Percentiles rank a stretch among this genome's conserved stretches.
phyloP scores from a whole-genome alignment of 2,329 filamentous ascomycete species.

The Elsinoe perseae region DNA sequence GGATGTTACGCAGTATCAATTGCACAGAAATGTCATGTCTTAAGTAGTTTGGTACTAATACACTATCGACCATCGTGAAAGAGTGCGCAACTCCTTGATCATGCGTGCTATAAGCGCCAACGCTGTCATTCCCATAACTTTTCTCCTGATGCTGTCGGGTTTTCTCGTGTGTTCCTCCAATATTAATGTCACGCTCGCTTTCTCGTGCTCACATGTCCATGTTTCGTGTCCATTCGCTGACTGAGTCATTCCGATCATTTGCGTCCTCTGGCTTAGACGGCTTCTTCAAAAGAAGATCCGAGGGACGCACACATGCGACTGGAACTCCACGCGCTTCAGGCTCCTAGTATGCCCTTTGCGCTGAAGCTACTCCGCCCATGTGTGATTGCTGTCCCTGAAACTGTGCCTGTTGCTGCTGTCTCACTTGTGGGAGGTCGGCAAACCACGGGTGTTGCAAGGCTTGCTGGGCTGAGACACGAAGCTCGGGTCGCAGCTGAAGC shows the following conservation, averaged over 20 bases:
- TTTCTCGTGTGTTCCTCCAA: too few relatives aligned
- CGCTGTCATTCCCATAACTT: not conserved
- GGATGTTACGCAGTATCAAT: too few relatives aligned
- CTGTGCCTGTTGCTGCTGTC: conserved; percentile 17
- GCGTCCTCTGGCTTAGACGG: too few relatives aligned
- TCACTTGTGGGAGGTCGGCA: conserved; percentile 55
- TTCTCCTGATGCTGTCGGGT: not conserved
- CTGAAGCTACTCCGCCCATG: conserved; percentile 16
- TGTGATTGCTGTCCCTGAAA: conserved; percentile 18
- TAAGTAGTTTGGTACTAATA: not conserved
- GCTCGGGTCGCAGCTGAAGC: conserved; percentile 86
- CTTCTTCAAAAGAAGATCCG: too few relatives aligned
- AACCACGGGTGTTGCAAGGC: conserved; percentile 93
- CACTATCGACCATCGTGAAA: not conserved
- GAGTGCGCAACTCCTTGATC: conserved; percentile 2
- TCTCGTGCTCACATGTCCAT: not conserved
- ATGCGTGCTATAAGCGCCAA: conserved; percentile 5
- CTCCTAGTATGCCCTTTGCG: conserved; percentile 19
- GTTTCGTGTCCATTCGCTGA: not conserved
- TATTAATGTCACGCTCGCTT: not conserved
- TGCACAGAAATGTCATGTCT: not conserved
- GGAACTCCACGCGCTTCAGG: not conserved
- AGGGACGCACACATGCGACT: not conserved
- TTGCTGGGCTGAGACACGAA: conserved; percentile 79
- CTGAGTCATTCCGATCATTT: not conserved